phyloP scores from a whole-genome alignment of 805 yeast species.

The Yamadazyma takamatsuzukensis region DNA sequence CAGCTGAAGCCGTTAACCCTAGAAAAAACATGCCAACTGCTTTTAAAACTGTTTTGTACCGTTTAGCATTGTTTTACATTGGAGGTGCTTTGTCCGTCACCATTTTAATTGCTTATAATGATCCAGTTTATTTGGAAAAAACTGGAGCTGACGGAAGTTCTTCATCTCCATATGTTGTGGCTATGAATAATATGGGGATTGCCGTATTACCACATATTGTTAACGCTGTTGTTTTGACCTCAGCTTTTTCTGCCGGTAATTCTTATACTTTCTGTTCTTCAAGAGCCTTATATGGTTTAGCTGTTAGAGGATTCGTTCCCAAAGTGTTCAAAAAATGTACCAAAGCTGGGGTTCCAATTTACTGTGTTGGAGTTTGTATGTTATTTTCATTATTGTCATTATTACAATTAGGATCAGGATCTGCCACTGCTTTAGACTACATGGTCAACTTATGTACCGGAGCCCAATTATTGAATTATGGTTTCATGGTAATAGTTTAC shows the following conservation, averaged over 20 bases:
- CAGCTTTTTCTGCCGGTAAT: slow-evolving; percentile 23
- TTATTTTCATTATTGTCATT: slow-evolving; percentile 26
- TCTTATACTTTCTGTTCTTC: slow-evolving; percentile 18
- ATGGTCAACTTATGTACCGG: slow-evolving; percentile 47
- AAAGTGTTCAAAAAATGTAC: slow-evolving; percentile 15
- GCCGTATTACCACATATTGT: slow-evolving; percentile 28
- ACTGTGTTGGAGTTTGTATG: slow-evolving; percentile 22
- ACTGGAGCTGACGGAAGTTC: slow-evolving; percentile 23
- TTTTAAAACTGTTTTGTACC: slow-evolving; percentile 39
- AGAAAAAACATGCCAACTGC: slow-evolving; percentile 37
- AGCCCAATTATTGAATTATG: slow-evolving; percentile 45
- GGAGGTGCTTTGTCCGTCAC: slow-evolving; percentile 42
- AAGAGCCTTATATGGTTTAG: slow-evolving; percentile 17
- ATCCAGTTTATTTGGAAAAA: slow-evolving; percentile 21
- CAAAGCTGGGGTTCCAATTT: slow-evolving; percentile 20
- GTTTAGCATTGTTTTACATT: slow-evolving; percentile 42
- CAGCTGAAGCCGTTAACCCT: slow-evolving; percentile 43
- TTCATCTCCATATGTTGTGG: slow-evolving; percentile 28
- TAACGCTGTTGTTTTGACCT: slow-evolving; percentile 29
- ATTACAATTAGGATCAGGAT: slow-evolving; percentile 25
- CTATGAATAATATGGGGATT: slow-evolving; percentile 24
- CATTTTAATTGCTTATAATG: slow-evolving; percentile 34
- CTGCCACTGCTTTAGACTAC: slow-evolving; percentile 39
- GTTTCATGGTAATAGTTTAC: slow-evolving; percentile 42
- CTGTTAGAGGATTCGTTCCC: slow-evolving; percentile 18